Percentiles rank a stretch among this genome's conserved stretches.
Conservation (phyloP, 495 filamentous ascomycete genomes). For the Xylaria nigripes region DNA sequence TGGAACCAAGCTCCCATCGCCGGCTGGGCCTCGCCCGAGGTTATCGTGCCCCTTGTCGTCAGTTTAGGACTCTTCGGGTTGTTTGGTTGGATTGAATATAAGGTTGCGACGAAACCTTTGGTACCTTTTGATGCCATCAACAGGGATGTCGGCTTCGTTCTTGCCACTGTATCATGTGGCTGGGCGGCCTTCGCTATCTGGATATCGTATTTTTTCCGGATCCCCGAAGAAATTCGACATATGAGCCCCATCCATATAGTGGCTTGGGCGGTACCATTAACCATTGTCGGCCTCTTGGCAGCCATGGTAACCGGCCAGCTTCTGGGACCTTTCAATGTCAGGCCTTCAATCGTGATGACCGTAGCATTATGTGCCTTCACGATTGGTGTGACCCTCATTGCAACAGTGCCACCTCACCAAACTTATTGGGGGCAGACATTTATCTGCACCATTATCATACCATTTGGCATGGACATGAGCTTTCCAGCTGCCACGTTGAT, state of each 20-base stretch:
- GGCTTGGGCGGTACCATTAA: conserved; percentile 36
- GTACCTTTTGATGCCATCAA: conserved; percentile 45
- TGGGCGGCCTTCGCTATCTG: conserved; percentile 57
- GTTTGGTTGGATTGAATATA: conserved; percentile 45
- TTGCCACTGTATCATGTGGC: conserved; percentile 46
- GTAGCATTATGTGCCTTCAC: conserved; percentile 43
- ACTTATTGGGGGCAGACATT: conserved; percentile 57
- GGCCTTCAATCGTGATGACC: conserved; percentile 40
- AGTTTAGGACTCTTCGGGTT: conserved; percentile 41
- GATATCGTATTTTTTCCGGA: conserved; percentile 47
- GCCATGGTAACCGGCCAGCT: conserved; percentile 39
- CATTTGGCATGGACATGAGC: conserved; percentile 48
- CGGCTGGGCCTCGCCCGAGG: conserved; percentile 47
- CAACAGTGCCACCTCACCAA: conserved; percentile 39
- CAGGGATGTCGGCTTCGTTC: conserved; percentile 42
- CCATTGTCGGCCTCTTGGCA: conserved; percentile 38
- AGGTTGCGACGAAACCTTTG: conserved; percentile 36
- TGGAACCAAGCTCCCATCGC: conserved; percentile 53
- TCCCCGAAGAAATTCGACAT: conserved; percentile 42
- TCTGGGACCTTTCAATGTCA: conserved; percentile 19
- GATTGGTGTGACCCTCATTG: conserved; percentile 37
- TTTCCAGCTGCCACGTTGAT: conserved; percentile 43
- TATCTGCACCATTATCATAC: conserved; percentile 46
- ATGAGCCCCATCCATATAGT: conserved; percentile 35
- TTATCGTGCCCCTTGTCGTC: conserved; percentile 43